Conservation (phyloP, 257 asterid genomes). For the Perilla frutescens region DNA sequence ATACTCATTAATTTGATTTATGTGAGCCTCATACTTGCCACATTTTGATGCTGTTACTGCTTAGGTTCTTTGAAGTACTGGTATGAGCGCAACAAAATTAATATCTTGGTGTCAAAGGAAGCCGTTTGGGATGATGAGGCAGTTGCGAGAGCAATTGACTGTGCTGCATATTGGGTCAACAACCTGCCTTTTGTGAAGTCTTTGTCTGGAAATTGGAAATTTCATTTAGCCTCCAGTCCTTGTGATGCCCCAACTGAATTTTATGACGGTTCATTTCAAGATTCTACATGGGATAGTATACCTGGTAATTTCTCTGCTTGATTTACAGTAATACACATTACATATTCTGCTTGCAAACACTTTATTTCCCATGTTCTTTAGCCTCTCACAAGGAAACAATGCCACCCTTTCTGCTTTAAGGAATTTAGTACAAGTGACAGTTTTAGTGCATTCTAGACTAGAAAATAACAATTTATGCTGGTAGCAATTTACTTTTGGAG, state of each 20-base stretch:
- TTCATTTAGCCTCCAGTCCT: slow-evolving; percentile 72
- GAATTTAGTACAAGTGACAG: slow-evolving; percentile 16
- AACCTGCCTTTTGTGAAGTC: slow-evolving; percentile 85
- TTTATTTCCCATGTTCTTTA: slow-evolving; percentile 2
- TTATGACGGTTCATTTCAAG: slow-evolving; percentile 64
- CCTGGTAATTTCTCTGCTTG: slow-evolving; percentile 63
- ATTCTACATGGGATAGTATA: slow-evolving; percentile 78
- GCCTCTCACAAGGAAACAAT: background rate
- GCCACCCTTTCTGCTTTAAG: background rate
- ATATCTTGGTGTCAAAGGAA: slow-evolving; percentile 56
- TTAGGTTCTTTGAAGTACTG: slow-evolving; percentile 89
- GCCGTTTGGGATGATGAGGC: slow-evolving; percentile 95
- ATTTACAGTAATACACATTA: slow-evolving; percentile 19
- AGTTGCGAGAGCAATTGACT: slow-evolving; percentile 74
- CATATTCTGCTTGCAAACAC: background rate
- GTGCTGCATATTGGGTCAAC: slow-evolving; percentile 88
- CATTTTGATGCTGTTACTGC: slow-evolving; percentile 29
- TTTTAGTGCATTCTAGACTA: background rate
- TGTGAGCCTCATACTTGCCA: slow-evolving; percentile 18
- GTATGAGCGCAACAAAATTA: slow-evolving; percentile 87
- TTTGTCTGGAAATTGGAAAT: slow-evolving; percentile 87
- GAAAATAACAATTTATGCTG: background rate
- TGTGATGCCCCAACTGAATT: slow-evolving; percentile 58
- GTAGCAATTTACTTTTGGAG: background rate
- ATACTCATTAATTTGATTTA: background rate